Base-by-base conservation (phyloP, 2,329 filamentous ascomycete species). In the Pseudocercospora pini-densiflorae region DNA sequence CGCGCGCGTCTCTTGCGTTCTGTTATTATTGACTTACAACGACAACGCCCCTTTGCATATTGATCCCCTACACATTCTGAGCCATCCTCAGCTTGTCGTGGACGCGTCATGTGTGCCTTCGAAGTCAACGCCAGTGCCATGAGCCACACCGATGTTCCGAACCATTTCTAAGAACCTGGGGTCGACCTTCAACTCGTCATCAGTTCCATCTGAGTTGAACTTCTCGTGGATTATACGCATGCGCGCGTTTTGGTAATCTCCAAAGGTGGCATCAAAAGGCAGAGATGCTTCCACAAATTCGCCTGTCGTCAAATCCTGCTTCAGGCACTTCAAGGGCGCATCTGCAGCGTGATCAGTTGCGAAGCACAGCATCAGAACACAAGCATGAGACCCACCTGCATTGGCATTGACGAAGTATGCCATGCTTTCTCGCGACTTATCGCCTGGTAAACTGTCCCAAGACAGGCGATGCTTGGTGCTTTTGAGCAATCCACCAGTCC, bases 401-500 rank as follows among this genome's bases (percentile, higher is more conserved):
- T 59, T 59, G 10, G 57, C 57, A 43, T 59, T 59, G 5, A 59
- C 57, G 24, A 59, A 59, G 27, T 43, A 59, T 19, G 57, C 57
- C n/a, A 59, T 59, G 36, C 57, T 59, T 24, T 59, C 57, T 8
- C 57, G 57, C 31, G 57, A 59, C 27, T 59, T 24, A 27, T 59
- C 40, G 14, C 16, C 12, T 7, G 57, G 57, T 8, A 59, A 29
- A 45, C 57, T 59, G 2, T 59, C 57, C 57, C 57, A 59, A 8
- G 57, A 59, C n/a, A 59, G 19, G n/a, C 57, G 57, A 16, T 59
- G 57, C 57, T 59, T 59, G 4, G 57, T 59, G 57, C 57, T 59
- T 8, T 59, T 59, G 29, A 59, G 27, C 40, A 24, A 5, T 12
- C 40, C 40, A 16, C 33, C 57, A 21, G 33, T 45, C 33, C 57